Conservation (phyloP, 2,329 filamentous ascomycete genomes). For the Fusarium sp. region DNA sequence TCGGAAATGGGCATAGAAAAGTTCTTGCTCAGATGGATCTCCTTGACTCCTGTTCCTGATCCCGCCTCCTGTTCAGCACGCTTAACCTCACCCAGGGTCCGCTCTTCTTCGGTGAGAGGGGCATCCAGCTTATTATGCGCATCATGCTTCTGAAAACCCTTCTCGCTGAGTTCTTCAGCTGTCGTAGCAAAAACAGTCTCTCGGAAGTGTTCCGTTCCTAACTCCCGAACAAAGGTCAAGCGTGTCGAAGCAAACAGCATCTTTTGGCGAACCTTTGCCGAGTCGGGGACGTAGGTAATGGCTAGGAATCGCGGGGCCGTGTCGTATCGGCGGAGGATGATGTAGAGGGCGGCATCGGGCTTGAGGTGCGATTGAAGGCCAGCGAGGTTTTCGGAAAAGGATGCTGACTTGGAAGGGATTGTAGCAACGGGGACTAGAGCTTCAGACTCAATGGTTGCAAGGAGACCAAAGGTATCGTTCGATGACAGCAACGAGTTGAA, state of each 20-base stretch:
- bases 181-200: constrained; percentile 82
- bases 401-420: constrained; percentile 67
- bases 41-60: constrained; percentile 73
- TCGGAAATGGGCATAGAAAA: constrained; percentile 72
- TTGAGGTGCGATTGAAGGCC: constrained; percentile 75
- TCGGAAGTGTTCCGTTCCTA: constrained; percentile 84
- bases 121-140: constrained; percentile 75
- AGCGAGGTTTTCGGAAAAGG: constrained; percentile 76
- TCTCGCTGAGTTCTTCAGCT: constrained; percentile 76
- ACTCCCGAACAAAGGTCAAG: constrained; percentile 80
- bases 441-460: constrained; percentile 80
- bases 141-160: constrained; percentile 81
- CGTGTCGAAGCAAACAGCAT: constrained; percentile 88
- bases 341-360: constrained; percentile 78
- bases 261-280: constrained; percentile 85
- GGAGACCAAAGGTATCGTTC: constrained; percentile 75
- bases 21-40: constrained; percentile 72
- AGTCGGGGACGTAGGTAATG: constrained; percentile 84
- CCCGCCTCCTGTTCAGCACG: constrained; percentile 82
- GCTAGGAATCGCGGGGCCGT: constrained; percentile 73
- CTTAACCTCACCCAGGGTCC: constrained; percentile 79
- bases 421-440: constrained; percentile 72
- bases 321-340: constrained; percentile 79
- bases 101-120: constrained; percentile 85
- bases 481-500: constrained; percentile 79